These are phyloP conservation scores for Sisymbrium irio DNA, from an alignment of 345 rosid species.

Conservation along the genomic window DNA sequence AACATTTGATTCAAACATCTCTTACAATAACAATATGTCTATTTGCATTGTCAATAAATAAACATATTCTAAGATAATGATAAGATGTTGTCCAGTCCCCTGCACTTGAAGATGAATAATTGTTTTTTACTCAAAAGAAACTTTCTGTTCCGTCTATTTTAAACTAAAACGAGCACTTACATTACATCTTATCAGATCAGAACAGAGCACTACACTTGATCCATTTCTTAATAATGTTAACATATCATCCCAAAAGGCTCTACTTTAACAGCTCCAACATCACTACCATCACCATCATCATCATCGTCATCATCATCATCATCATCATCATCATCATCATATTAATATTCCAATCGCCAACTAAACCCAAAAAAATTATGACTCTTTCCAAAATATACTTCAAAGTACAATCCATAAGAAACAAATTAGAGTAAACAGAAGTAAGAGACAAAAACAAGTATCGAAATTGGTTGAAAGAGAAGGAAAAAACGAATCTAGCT, in stretches of 20 bases:
- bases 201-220: constrained; percentile 22
- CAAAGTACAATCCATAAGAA: constrained; percentile 21
- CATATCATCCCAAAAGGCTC: constrained; percentile 21
- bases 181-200: constrained; percentile 27
- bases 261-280: constrained; percentile 12
- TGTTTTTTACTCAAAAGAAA: constrained; percentile 13
- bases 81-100: constrained; percentile 5
- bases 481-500: constrained; percentile 11
- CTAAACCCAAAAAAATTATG: constrained; percentile 8
- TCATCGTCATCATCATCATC: too few relatives aligned
- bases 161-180: constrained; percentile 21
- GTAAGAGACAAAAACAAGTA: background rate
- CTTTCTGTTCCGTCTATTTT: background rate
- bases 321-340: constrained; percentile 13
- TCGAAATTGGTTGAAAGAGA: constrained; percentile 18
- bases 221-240: constrained; percentile 6
- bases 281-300: constrained; percentile 5
- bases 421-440: constrained; percentile 2
- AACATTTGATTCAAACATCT: constrained; percentile 34
- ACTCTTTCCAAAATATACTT: constrained; percentile 18
- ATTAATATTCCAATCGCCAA: constrained; percentile 17
- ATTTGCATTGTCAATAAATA: constrained; percentile 15
- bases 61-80: constrained; percentile 9
- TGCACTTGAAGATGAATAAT: constrained; percentile 24
- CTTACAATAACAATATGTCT: constrained; percentile 21